Evolutionary conservation across 257 asterid genomes (phyloP).

Genomic region (Lavandula angustifolia): DNA sequence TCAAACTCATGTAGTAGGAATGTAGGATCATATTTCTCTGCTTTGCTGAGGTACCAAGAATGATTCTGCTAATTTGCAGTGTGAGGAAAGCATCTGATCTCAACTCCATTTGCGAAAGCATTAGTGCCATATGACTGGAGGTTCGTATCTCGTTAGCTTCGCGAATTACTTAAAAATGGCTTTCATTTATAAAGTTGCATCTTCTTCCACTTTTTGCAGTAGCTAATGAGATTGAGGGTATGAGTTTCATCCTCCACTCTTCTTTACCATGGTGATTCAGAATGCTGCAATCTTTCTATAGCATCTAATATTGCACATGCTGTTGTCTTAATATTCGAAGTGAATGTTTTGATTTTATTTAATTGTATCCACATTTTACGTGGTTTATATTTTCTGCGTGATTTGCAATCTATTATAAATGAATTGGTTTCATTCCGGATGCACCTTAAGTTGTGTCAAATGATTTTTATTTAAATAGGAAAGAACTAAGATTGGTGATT

Average conservation of each 20-base stretch:
- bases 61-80: constrained; percentile 46
- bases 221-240: background rate
- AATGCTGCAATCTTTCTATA: background rate
- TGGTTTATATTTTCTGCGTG: too few relatives aligned
- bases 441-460: too few relatives aligned
- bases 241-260: background rate
- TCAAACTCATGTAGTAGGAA: constrained; percentile 10
- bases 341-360: constrained; percentile 7
- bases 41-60: background rate
- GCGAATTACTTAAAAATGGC: background rate
- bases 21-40: background rate
- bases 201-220: constrained; percentile 1
- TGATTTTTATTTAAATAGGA: too few relatives aligned
- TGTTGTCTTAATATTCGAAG: constrained; percentile 7
- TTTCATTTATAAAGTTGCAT: background rate
- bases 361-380: background rate
- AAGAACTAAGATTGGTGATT: too few relatives aligned
- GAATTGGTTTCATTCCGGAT: too few relatives aligned
- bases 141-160: constrained; percentile 15
- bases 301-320: background rate
- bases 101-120: constrained; percentile 55
- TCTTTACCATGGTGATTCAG: background rate
- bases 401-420: too few relatives aligned
- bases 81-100: constrained; percentile 60
- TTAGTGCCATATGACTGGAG: constrained; percentile 45